Conservation (phyloP, 306 rosid species). For the Cucumis sativus region DNA sequence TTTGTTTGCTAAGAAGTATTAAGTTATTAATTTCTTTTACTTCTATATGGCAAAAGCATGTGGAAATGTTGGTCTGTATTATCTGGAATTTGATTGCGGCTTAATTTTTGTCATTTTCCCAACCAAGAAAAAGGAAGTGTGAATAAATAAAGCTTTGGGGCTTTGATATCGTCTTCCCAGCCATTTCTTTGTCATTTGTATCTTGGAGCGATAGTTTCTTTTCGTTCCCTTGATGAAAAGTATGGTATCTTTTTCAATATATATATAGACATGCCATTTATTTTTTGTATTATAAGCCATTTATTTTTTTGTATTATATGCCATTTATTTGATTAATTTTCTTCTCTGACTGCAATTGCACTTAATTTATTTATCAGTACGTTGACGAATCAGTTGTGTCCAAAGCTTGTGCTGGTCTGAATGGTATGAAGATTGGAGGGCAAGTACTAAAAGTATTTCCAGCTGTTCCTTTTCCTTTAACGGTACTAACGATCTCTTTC, state of each 20-base stretch:
- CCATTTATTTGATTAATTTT: background rate
- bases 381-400: slow-evolving; percentile 56
- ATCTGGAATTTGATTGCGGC: background rate
- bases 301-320: background rate
- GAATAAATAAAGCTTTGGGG: background rate
- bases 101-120: slow-evolving; percentile 2
- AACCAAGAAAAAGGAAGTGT: background rate
- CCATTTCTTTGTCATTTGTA: background rate
- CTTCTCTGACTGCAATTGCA: slow-evolving; percentile 15
- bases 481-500: slow-evolving; percentile 29
- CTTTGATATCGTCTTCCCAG: background rate
- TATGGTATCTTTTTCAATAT: background rate
- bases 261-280: background rate
- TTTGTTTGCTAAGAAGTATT: background rate
- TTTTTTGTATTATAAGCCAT: background rate
- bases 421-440: slow-evolving; percentile 80
- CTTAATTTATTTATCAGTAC: slow-evolving; percentile 39
- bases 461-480: slow-evolving; percentile 32
- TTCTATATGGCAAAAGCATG: background rate
- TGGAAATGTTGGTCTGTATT: background rate
- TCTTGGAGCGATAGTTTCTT: no score
- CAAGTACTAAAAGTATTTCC: slow-evolving; percentile 61
- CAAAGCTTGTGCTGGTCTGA: slow-evolving; percentile 87
- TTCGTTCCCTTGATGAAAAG: no score
- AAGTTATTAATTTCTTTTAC: background rate